Percentiles rank a stretch among this genome's conserved stretches.
phyloP scores from a whole-genome alignment of 441 rosid species.

The Gossypium schwendimanii region DNA sequence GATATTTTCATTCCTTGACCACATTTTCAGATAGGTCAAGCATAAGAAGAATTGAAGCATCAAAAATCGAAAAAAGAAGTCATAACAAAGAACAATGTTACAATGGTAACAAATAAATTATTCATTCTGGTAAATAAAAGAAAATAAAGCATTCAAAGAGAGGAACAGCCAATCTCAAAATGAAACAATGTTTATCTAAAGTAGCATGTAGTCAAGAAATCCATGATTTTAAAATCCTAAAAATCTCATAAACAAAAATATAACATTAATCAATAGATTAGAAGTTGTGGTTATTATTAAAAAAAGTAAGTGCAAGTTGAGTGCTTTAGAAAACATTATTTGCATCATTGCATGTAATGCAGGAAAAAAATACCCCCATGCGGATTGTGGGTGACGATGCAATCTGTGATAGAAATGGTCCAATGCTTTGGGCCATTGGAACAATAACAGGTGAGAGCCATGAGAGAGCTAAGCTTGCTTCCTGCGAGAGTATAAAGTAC shows the following conservation, averaged over 20 bases:
- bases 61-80: not conserved
- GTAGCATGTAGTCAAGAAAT: not conserved
- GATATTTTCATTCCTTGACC: not conserved
- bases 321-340: conserved; percentile 1
- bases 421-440: conserved; percentile 87
- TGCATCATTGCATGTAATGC: conserved; percentile 1
- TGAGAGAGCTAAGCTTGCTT: conserved; percentile 79
- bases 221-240: not conserved
- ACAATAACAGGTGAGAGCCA: conserved; percentile 85
- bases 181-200: not conserved
- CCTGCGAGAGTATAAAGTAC: conserved; percentile 39
- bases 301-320: not conserved
- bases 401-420: conserved; percentile 73
- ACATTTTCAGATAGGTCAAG: not conserved
- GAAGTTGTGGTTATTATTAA: not conserved
- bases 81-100: not conserved
- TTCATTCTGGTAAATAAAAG: not conserved
- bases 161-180: not conserved
- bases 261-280: not conserved
- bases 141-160: not conserved
- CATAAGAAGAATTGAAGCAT: not conserved
- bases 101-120: not conserved
- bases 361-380: conserved; percentile 46
- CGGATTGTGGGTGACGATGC: conserved; percentile 67
- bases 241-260: not conserved